These are phyloP conservation scores for Collybia sp. DNA, from an alignment of 768 basidiomycete species.

Conservation along the genomic window DNA sequence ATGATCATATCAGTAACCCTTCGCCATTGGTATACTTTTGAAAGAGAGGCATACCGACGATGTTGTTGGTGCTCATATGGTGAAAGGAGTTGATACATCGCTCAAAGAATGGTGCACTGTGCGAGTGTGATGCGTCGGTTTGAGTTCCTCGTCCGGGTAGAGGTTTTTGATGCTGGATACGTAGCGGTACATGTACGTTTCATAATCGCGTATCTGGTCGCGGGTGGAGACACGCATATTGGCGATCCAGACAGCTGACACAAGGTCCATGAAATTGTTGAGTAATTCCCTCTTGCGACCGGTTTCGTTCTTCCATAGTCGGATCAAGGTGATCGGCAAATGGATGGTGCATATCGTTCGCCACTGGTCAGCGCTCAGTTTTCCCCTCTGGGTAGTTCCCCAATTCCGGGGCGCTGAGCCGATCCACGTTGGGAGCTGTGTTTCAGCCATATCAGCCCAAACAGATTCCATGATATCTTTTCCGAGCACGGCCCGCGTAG, in stretches of 20 bases:
- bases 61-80: conserved; percentile 22
- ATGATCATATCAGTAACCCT: conserved; percentile 8
- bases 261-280: conserved; percentile 22
- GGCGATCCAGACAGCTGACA: conserved; percentile 15
- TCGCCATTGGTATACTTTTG: no score
- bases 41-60: neutral
- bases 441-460: conserved; percentile 23
- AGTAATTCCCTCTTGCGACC: conserved; percentile 15
- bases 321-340: conserved; percentile 26
- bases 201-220: conserved; percentile 14
- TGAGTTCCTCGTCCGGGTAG: conserved; percentile 17
- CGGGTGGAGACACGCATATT: conserved; percentile 14
- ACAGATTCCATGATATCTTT: conserved; percentile 20
- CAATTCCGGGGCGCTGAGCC: conserved; percentile 21
- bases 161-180: conserved; percentile 10
- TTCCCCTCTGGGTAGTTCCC: conserved; percentile 22
- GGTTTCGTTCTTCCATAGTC: conserved; percentile 13
- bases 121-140: conserved; percentile 26
- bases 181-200: conserved; percentile 15
- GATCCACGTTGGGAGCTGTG: conserved; percentile 25
- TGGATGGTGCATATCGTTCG: conserved; percentile 20
- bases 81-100: conserved; percentile 16
- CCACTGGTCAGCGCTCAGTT: conserved; percentile 26
- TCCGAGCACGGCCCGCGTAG: conserved; percentile 17
- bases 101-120: conserved; percentile 11